phyloP scores from a whole-genome alignment of 352 stramenopile genomes.

The Albugo laibachii region DNA sequence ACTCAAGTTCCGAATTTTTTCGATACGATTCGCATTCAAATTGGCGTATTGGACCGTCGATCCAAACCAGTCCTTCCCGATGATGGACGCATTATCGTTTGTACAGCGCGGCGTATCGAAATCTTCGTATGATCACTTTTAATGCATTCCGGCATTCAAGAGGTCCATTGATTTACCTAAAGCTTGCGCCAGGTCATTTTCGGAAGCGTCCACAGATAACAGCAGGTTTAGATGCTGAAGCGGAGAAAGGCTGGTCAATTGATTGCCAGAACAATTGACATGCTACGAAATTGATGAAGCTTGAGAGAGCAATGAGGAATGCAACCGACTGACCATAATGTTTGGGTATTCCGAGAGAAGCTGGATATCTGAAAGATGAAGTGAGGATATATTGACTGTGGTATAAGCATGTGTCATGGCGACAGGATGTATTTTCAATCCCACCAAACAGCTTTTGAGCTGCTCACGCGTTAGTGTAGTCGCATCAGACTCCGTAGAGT shows the following conservation, averaged over 20 bases:
- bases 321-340: no score
- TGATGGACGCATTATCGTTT: constrained; percentile 25
- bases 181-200: constrained; percentile 33
- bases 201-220: constrained; percentile 28
- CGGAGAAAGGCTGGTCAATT: constrained; percentile 19
- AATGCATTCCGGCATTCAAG: no score
- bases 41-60: constrained; percentile 34
- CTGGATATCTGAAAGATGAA: no score
- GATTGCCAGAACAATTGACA: constrained; percentile 27
- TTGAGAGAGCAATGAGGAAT: no score
- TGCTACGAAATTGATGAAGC: constrained; percentile 14
- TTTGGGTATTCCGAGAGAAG: no score
- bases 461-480: no score
- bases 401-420: no score
- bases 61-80: constrained; percentile 31
- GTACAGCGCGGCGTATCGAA: constrained; percentile 13
- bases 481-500: no score
- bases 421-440: no score
- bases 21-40: constrained; percentile 30
- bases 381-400: no score
- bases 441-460: no score
- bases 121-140: neutral
- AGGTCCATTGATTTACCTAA: constrained; percentile 10
- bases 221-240: constrained; percentile 27
- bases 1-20: constrained; percentile 24